Conservation (phyloP, 2,329 filamentous ascomycete genomes). For the Parascedosporium putredinis region DNA sequence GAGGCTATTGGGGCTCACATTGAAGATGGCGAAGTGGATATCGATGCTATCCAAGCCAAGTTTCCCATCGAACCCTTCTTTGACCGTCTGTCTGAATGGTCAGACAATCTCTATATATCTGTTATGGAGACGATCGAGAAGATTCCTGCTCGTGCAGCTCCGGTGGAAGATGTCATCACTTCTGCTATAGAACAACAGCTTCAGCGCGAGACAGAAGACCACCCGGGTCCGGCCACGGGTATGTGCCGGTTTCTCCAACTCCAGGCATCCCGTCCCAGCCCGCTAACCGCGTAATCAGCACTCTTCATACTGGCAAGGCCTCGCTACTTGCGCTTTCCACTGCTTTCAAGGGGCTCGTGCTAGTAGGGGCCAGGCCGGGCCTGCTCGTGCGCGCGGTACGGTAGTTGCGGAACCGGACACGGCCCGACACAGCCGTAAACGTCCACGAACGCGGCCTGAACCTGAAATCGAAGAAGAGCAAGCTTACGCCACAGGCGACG, state of each 20-base stretch:
- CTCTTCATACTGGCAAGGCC: not conserved
- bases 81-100: slow-evolving; percentile 9
- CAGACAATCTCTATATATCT: slow-evolving; percentile 10
- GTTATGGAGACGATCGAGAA: not conserved
- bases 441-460: not conserved
- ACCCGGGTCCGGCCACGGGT: not conserved
- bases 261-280: not conserved
- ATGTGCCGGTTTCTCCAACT: not conserved
- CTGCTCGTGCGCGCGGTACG: not conserved
- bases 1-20: slow-evolving; percentile 9
- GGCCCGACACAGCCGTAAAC: not conserved
- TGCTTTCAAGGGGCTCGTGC: not conserved
- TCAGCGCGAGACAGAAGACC: slow-evolving; percentile 2
- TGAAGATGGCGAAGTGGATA: slow-evolving; percentile 4
- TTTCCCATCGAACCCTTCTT: slow-evolving; percentile 8
- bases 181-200: slow-evolving; percentile 3
- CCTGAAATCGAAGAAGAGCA: not conserved
- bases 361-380: not conserved
- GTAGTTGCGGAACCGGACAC: not conserved
- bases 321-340: not conserved
- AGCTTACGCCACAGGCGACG: too few species aligned
- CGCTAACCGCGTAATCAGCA: not conserved
- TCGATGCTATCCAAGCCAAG: slow-evolving; percentile 6
- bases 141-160: not conserved
- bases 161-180: not conserved